Conservation (phyloP, 768 basidiomycete species). For the Pleurotus giganteus region DNA sequence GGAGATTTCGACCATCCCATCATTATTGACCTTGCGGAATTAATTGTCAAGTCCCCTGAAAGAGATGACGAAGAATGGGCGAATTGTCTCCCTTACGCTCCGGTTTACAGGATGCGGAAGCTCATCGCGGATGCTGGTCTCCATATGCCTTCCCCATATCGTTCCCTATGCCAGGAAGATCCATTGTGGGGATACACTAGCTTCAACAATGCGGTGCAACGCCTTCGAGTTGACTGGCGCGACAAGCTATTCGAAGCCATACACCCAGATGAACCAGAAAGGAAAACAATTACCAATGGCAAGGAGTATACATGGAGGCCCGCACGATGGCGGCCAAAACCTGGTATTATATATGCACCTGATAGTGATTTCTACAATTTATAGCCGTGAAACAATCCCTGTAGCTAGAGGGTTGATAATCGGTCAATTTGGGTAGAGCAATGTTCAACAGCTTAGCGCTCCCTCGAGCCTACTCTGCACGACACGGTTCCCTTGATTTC, state of each 20-base stretch:
- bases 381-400: too few relatives aligned
- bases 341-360: background rate
- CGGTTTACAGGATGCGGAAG: background rate
- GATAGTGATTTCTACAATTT: too few relatives aligned
- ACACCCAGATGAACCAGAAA: background rate
- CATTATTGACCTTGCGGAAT: background rate
- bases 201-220: background rate
- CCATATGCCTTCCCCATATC: slow-evolving; percentile 2
- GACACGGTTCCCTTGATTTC: too few relatives aligned
- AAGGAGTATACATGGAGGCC: background rate
- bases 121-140: background rate
- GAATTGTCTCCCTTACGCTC: background rate
- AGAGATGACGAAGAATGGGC: background rate
- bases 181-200: background rate
- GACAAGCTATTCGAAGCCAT: background rate
- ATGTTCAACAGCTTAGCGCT: too few relatives aligned
- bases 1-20: background rate
- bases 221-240: background rate
- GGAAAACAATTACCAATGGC: background rate
- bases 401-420: too few relatives aligned
- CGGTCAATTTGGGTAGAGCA: too few relatives aligned
- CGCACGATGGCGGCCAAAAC: background rate
- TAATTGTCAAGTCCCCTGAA: background rate
- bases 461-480: too few relatives aligned
- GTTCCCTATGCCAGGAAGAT: background rate